phyloP scores from a whole-genome alignment of 805 yeast species.

The Hemisphaericaspora nanyangensis region DNA sequence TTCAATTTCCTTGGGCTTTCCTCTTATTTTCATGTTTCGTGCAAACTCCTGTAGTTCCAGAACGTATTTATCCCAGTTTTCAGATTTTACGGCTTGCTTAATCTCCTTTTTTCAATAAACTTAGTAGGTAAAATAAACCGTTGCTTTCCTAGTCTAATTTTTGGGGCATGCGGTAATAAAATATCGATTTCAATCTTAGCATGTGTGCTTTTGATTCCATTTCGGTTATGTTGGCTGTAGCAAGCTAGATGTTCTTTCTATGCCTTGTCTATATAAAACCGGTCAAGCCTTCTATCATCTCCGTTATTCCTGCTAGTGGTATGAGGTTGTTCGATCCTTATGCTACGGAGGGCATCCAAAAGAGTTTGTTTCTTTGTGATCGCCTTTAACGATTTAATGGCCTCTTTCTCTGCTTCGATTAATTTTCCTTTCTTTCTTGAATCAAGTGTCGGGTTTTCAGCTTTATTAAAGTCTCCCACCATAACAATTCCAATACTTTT shows the following conservation, averaged over 20 bases:
- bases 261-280: background rate
- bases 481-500: background rate
- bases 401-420: background rate
- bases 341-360: background rate
- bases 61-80: background rate
- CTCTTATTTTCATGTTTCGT: no score
- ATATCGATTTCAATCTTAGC: background rate
- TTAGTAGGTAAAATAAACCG: background rate
- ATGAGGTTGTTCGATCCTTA: background rate
- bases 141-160: background rate
- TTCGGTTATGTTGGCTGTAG: background rate
- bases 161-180: background rate
- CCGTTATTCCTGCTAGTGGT: background rate
- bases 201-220: background rate
- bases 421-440: background rate
- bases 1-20: background rate
- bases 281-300: background rate
- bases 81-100: background rate
- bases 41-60: background rate
- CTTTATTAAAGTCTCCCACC: background rate
- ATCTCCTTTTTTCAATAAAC: background rate
- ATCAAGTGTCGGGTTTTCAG: background rate
- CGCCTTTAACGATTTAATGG: background rate
- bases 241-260: background rate
- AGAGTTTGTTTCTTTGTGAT: background rate